Evolutionary conservation across 768 basidiomycete genomes (phyloP).

Genomic region (Rhodotorula taiwanensis): DNA sequence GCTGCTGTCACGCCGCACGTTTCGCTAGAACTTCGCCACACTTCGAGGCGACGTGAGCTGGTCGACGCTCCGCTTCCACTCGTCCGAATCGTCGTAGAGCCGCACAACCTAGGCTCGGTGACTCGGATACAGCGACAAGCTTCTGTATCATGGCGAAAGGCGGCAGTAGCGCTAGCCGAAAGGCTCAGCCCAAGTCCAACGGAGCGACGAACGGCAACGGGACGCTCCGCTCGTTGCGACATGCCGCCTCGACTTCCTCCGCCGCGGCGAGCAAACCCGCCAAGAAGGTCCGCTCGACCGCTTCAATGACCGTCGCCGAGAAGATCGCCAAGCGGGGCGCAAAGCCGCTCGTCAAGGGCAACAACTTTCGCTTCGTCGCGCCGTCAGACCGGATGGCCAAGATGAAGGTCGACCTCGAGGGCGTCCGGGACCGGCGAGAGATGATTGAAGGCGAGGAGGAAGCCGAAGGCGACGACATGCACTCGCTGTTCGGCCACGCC

Average conservation of each 20-base stretch:
- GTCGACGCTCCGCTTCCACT: too few relatives aligned
- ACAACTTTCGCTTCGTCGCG: slow-evolving; percentile 28
- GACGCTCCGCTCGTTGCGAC: slow-evolving; percentile 29
- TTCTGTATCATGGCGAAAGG: too few relatives aligned
- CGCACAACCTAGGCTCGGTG: too few relatives aligned
- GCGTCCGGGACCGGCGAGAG: slow-evolving; percentile 26
- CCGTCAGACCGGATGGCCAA: slow-evolving; percentile 21
- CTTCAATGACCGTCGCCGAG: slow-evolving; percentile 25
- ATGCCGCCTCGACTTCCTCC: slow-evolving; percentile 1
- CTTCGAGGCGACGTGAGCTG: too few relatives aligned
- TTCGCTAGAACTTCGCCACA: too few relatives aligned
- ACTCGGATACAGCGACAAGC: too few relatives aligned
- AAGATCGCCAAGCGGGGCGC: slow-evolving; percentile 23
- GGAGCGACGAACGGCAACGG: background rate
- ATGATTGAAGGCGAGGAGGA: slow-evolving; percentile 35
- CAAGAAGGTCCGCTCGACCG: slow-evolving; percentile 29
- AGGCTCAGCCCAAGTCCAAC: too few relatives aligned
- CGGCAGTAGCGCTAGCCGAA: too few relatives aligned
- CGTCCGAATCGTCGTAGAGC: too few relatives aligned
- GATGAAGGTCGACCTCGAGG: slow-evolving; percentile 35
- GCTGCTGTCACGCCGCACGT: too few relatives aligned
- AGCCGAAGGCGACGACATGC: slow-evolving; percentile 27
- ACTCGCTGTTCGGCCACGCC: slow-evolving; percentile 61
- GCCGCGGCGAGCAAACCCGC: background rate
- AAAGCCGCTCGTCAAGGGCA: slow-evolving; percentile 34